Evolutionary conservation across 257 asterid species (phyloP).

Genomic region (Pogostemon cablin): DNA sequence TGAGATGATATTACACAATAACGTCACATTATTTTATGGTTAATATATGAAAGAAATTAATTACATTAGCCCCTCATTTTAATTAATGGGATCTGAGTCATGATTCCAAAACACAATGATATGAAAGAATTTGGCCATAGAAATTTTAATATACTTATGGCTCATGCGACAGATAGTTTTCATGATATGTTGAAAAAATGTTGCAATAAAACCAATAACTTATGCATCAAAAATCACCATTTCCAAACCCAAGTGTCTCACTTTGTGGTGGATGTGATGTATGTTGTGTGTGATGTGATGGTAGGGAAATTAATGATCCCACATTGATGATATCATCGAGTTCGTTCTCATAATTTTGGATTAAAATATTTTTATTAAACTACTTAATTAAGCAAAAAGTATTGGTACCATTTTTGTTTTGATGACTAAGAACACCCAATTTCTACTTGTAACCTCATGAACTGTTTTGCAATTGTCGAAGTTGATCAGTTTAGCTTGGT

Average conservation of each 20-base stretch:
- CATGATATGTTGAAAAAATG: slow-evolving; percentile 18
- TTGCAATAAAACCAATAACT: slow-evolving; percentile 14
- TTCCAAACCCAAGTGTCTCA: not conserved
- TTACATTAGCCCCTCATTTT: slow-evolving; percentile 3
- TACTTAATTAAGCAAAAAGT: too few species aligned
- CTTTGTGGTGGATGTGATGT: not conserved
- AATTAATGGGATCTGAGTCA: slow-evolving; percentile 37
- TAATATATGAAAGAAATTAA: slow-evolving; percentile 7
- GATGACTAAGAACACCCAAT: too few species aligned
- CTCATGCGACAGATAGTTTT: slow-evolving; percentile 15
- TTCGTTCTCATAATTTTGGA: not conserved
- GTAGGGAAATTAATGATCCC: not conserved
- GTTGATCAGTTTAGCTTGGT: too few species aligned
- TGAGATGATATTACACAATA: too few species aligned
- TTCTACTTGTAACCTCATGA: too few species aligned
- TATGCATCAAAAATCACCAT: not conserved
- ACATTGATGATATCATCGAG: slow-evolving; percentile 21
- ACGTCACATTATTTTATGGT: too few species aligned
- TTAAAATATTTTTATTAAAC: too few species aligned
- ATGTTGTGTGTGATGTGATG: slow-evolving; percentile 11
- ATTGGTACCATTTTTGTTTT: too few species aligned
- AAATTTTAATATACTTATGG: not conserved
- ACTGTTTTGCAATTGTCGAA: too few species aligned
- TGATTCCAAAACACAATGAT: slow-evolving; percentile 22
- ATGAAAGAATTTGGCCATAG: not conserved